phyloP scores from a whole-genome alignment of 2,329 filamentous ascomycete genomes.

The Neonectria coccinea region DNA sequence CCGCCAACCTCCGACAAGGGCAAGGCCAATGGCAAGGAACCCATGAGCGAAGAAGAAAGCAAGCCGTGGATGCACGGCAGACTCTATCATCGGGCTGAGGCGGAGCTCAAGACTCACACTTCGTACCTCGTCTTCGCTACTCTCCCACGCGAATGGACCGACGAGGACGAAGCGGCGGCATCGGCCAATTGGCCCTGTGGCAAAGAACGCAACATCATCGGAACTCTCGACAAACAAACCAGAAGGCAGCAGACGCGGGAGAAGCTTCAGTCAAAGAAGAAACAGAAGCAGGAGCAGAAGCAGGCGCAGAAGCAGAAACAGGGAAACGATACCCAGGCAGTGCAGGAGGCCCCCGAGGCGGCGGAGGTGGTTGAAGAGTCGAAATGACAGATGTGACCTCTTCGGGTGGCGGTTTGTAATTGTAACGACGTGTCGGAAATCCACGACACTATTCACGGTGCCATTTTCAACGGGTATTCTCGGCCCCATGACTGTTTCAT shows the following conservation, averaged over 20 bases:
- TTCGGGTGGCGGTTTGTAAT: constrained; percentile 12
- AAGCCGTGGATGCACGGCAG: constrained; percentile 81
- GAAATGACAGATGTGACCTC: constrained; percentile 29
- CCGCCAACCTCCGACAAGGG: constrained; percentile 43
- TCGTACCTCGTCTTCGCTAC: constrained; percentile 96
- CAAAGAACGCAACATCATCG: constrained; percentile 64
- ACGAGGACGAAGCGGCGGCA: constrained; percentile 80
- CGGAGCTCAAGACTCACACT: constrained; percentile 94
- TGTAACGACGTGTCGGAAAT: constrained; percentile 17
- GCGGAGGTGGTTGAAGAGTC: constrained; percentile 31
- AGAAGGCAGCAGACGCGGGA: constrained; percentile 69
- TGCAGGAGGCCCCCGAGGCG: constrained; percentile 13
- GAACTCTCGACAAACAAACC: constrained; percentile 64
- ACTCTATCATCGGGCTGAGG: constrained; percentile 83
- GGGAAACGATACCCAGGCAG: constrained; percentile 40
- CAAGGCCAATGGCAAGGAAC: constrained; percentile 44
- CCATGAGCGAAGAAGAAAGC: constrained; percentile 37
- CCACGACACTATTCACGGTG: background rate
- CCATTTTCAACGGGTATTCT: background rate
- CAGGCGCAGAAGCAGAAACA: constrained; percentile 56
- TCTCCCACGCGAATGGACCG: constrained; percentile 86
- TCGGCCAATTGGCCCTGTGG: constrained; percentile 73
- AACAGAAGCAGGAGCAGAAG: constrained; percentile 49
- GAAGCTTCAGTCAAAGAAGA: constrained; percentile 60
- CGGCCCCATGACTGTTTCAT: background rate